phyloP scores from a whole-genome alignment of 805 yeast species.

The Nakazawaea ernobii region DNA sequence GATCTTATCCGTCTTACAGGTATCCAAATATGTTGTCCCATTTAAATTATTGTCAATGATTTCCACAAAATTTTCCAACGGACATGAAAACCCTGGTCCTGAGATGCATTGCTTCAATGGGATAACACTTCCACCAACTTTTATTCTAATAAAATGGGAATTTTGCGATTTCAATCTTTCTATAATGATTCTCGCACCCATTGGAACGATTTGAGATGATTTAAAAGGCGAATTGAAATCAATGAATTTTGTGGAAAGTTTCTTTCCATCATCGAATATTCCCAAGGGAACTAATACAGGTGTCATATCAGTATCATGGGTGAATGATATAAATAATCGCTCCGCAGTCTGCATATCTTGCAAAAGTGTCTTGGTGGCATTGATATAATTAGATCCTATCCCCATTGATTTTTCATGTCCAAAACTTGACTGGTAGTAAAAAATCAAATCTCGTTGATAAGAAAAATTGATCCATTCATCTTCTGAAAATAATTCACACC shows the following conservation, averaged over 20 bases:
- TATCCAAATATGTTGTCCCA: constrained; percentile 6
- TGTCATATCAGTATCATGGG: constrained; percentile 54
- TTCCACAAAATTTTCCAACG: constrained; percentile 5
- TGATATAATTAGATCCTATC: constrained; percentile 39
- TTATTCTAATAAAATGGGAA: constrained; percentile 34
- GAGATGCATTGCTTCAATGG: constrained; percentile 39
- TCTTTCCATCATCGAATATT: constrained; percentile 31
- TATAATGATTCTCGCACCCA: constrained; percentile 43
- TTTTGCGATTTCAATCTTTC: constrained; percentile 33
- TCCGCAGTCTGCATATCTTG: constrained; percentile 28
- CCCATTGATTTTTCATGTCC: constrained; percentile 36
- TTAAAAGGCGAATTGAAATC: constrained; percentile 43
- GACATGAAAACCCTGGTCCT: constrained; percentile 44
- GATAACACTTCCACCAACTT: constrained; percentile 47
- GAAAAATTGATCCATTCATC: constrained; percentile 41
- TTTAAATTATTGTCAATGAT: background rate
- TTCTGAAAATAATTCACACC: constrained; percentile 39
- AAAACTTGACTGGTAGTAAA: constrained; percentile 44
- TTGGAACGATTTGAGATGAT: constrained; percentile 41
- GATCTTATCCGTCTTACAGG: constrained; percentile 9
- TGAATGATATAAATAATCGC: constrained; percentile 39
- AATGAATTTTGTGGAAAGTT: constrained; percentile 36
- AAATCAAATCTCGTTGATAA: constrained; percentile 34
- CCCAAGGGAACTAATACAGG: constrained; percentile 46
- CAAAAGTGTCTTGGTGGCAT: constrained; percentile 41